Evolutionary conservation across 208 protist species (phyloP).

Genomic region (Blastocrithidia nonstop): DNA sequence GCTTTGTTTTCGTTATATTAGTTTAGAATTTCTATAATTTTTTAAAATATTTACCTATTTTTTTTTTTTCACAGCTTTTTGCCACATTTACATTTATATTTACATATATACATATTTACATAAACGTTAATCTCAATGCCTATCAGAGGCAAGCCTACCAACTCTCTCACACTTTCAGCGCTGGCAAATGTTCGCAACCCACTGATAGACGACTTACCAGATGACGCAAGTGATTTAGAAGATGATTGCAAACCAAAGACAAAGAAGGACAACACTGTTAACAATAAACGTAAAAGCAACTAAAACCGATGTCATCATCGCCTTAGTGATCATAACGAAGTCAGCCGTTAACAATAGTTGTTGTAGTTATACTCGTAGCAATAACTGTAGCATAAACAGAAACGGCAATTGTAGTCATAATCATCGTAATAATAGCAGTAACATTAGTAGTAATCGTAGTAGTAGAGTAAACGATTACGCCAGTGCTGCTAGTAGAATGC

Average conservation of each 20-base stretch:
- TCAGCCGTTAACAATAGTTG: too few relatives aligned
- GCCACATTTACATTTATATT: not conserved
- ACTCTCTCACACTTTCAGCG: not conserved
- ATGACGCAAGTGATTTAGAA: not conserved
- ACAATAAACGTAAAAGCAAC: not conserved
- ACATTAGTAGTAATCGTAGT: too few relatives aligned
- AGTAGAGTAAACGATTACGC: too few relatives aligned
- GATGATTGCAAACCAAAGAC: too few relatives aligned
- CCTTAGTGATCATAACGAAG: too few relatives aligned
- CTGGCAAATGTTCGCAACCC: slow-evolving; percentile 9
- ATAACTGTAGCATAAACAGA: not conserved
- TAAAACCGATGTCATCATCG: too few relatives aligned
- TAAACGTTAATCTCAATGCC: too few relatives aligned
- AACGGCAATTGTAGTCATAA: not conserved
- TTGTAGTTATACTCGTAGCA: too few relatives aligned
- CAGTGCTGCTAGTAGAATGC: too few relatives aligned
- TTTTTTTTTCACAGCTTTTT: slow-evolving; percentile 1
- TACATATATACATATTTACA: slow-evolving; percentile 2
- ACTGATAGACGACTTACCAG: slow-evolving; percentile 13
- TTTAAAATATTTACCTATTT: slow-evolving; percentile 5
- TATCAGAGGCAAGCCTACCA: too few relatives aligned
- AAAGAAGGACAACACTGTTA: not conserved
- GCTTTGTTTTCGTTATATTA: slow-evolving; percentile 1
- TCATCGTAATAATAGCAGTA: too few relatives aligned
- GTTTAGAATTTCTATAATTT: not conserved